These are phyloP conservation scores for Fraxinus dipetala DNA, from an alignment of 305 asterid species.

Conservation along the genomic window DNA sequence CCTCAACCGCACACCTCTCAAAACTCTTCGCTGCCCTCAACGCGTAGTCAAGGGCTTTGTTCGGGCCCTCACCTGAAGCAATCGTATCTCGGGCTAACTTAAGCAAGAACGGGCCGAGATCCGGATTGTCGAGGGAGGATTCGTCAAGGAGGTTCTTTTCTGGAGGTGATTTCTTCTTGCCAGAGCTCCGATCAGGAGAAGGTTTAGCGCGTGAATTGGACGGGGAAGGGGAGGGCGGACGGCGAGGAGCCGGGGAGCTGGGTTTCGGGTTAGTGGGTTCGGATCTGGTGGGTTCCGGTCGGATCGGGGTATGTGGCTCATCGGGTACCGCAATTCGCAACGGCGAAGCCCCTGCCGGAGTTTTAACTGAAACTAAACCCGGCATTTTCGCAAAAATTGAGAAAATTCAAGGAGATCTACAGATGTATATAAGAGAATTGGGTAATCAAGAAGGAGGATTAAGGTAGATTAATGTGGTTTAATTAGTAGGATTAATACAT, in stretches of 20 bases:
- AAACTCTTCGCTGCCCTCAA: constrained; percentile 76
- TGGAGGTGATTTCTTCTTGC: constrained; percentile 82
- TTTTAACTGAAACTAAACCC: constrained; percentile 78
- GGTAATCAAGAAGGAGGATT: not conserved
- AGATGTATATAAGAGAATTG: not conserved
- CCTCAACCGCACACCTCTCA: constrained; percentile 73
- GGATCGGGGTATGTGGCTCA: constrained; percentile 57
- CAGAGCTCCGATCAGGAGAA: constrained; percentile 69
- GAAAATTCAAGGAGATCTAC: not conserved
- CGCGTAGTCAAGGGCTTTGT: constrained; percentile 83
- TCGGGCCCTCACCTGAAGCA: constrained; percentile 88
- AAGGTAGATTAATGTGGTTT: not conserved
- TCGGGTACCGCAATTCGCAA: constrained; percentile 26
- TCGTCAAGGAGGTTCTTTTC: constrained; percentile 57
- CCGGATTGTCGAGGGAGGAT: constrained; percentile 91
- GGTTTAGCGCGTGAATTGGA: constrained; percentile 89
- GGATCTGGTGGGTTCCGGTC: constrained; percentile 60
- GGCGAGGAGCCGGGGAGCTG: constrained; percentile 68
- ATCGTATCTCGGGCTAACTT: constrained; percentile 92
- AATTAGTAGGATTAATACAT: not conserved
- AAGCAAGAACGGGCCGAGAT: constrained; percentile 93
- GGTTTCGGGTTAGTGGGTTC: constrained; percentile 37
- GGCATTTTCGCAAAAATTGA: constrained; percentile 50
- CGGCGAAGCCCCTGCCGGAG: constrained; percentile 38
- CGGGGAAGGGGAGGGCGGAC: constrained; percentile 95